Base-by-base conservation (phyloP, 306 rosid genomes). In the Argentina anserina region DNA sequence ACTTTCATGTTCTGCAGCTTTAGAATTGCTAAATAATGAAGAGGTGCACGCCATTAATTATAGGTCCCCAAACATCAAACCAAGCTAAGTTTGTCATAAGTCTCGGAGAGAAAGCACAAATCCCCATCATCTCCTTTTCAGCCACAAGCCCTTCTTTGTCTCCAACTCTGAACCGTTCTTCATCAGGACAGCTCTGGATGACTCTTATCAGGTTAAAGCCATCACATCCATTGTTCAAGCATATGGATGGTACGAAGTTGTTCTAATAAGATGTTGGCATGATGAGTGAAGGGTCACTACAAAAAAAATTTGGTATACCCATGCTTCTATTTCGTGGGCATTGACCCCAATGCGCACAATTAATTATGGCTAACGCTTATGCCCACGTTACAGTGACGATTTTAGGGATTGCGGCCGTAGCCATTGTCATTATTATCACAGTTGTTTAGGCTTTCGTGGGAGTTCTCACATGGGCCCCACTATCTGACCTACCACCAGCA, bases 191-290 rank as follows among this genome's bases (percentile, higher is more conserved):
- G 36, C 39, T 8, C 74, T 33, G 21, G 40, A 49, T 33, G 82
- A 82, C 31, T 14, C 8, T 25, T 61, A 63, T 26, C 87, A 80
- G 2, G 80, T 77, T 0, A 10, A 75, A 52, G 78, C 85, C 37
- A 59, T 86, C 28, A 65, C 72, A 3, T 53, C 77, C 46, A 69
- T 85, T 36, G 59, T 82, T 58, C 14, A 74, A 34, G 13, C 50
- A 23, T 85, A 62, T 10, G 76, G 85, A 0, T 80, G 87, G 85
- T 73, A 58, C 3, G 59, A 82, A 75, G 76, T 85, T 10, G 73
- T 86, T 26, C 70, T 39, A 8, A 80, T 86, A 28, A 12, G n/a
- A 71, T 0, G 70, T 42, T 7, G 76, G 67, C 23, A 80, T 82
- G 83, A 67, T 82, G 78, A 65, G 53, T 25, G 65, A 75, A 66